A percentile compares a stretch with the other conserved stretches of the same genome.
Conservation (phyloP, 169 alveolate species). For the Cryptosporidium baileyi region DNA sequence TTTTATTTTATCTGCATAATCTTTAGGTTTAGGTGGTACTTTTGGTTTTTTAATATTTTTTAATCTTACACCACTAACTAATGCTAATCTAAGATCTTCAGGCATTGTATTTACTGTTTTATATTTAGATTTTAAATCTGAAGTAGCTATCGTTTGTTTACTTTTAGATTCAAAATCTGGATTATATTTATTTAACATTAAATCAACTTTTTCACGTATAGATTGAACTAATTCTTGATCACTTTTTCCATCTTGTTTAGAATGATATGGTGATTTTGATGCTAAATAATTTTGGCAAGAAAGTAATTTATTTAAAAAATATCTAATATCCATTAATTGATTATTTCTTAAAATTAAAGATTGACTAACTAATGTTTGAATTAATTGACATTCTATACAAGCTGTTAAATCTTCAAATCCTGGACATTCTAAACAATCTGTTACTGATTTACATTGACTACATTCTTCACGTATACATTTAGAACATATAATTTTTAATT, state of each 20-base stretch:
- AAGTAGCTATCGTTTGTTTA: background rate
- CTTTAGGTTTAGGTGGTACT: background rate
- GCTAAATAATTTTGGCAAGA: constrained; percentile 39
- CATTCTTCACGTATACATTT: constrained; percentile 10
- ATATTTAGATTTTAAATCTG: background rate
- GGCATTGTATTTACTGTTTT: background rate
- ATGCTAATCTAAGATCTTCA: constrained; percentile 1
- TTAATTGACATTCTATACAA: constrained; percentile 18
- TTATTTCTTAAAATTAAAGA: background rate
- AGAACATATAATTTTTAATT: background rate
- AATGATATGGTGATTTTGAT: background rate
- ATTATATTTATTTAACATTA: background rate
- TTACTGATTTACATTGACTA: background rate
- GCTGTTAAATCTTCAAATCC: constrained; percentile 33
- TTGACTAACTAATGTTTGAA: background rate
- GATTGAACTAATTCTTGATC: background rate
- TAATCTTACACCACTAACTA: constrained; percentile 4
- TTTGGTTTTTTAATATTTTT: background rate
- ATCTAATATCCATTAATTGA: background rate
- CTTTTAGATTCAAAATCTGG: background rate
- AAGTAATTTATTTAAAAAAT: background rate
- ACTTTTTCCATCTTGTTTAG: background rate
- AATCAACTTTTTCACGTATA: background rate
- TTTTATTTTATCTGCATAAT: too few relatives aligned
- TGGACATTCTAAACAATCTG: constrained; percentile 22